These are phyloP conservation scores for Mortierella alpina DNA, from an alignment of 192 early-diverging fungal genomes.

Conservation along the genomic window DNA sequence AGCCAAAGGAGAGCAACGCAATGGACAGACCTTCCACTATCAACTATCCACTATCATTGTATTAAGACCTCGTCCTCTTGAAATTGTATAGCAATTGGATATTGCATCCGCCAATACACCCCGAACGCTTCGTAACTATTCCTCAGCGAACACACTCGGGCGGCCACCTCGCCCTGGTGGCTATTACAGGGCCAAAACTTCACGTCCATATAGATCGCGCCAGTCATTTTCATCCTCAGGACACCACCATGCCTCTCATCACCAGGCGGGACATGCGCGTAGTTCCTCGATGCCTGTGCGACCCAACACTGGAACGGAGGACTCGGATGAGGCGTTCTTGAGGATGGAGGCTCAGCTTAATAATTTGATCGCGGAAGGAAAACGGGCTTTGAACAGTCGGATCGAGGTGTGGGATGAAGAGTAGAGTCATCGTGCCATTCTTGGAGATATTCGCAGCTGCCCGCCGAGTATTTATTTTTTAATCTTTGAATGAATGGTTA, in stretches of 20 bases:
- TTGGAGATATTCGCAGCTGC: neutral
- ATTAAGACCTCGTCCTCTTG: neutral
- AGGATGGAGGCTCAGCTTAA: constrained; percentile 53
- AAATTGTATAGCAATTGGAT: constrained; percentile 8
- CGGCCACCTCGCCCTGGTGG: neutral
- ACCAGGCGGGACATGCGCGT: constrained; percentile 6
- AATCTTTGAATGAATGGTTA: neutral
- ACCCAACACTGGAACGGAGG: constrained; percentile 45
- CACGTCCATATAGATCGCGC: constrained; percentile 16
- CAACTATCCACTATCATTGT: neutral
- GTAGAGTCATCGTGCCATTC: neutral
- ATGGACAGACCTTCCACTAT: neutral
- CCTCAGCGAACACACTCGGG: neutral
- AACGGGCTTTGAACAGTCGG: constrained; percentile 38
- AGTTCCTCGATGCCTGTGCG: constrained; percentile 32
- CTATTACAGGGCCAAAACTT: constrained; percentile 26
- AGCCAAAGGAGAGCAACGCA: no score
- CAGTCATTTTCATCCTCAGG: constrained; percentile 19
- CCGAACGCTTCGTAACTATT: neutral
- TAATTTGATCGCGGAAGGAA: constrained; percentile 50
- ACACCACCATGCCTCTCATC: neutral
- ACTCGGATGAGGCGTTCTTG: constrained; percentile 43
- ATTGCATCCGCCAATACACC: neutral
- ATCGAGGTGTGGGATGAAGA: constrained; percentile 51
- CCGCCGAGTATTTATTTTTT: neutral